These are phyloP conservation scores for Harrya chromipes DNA, from an alignment of 768 basidiomycete genomes.

Conservation along the genomic window DNA sequence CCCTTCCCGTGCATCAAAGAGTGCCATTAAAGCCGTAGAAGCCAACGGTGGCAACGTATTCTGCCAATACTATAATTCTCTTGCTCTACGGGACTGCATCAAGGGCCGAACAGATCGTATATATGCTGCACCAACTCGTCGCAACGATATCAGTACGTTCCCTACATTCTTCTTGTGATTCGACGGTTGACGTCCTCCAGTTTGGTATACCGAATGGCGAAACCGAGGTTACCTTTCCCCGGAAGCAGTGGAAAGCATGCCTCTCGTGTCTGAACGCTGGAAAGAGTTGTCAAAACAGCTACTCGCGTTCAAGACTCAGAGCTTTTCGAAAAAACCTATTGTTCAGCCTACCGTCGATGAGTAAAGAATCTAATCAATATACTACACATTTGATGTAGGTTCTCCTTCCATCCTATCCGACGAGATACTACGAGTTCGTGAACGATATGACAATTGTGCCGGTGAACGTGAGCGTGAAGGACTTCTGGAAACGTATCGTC, in stretches of 20 bases:
- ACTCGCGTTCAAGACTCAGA: slow-evolving; percentile 44
- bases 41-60: slow-evolving; percentile 76
- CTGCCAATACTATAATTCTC: slow-evolving; percentile 88
- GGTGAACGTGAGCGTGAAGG: slow-evolving; percentile 47
- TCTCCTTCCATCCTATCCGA: slow-evolving; percentile 51
- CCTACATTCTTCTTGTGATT: not conserved
- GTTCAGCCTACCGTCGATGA: slow-evolving; percentile 11
- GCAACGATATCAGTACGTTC: slow-evolving; percentile 75
- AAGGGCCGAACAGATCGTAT: slow-evolving; percentile 68
- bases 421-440: slow-evolving; percentile 59
- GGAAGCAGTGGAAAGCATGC: slow-evolving; percentile 53
- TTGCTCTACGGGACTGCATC: slow-evolving; percentile 77
- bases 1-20: slow-evolving; percentile 81
- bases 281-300: slow-evolving; percentile 60
- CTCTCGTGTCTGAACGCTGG: slow-evolving; percentile 71
- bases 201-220: slow-evolving; percentile 72
- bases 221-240: slow-evolving; percentile 77
- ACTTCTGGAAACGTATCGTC: slow-evolving; percentile 64
- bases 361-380: slow-evolving; percentile 15
- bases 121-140: slow-evolving; percentile 79
- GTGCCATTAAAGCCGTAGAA: slow-evolving; percentile 84
- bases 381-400: slow-evolving; percentile 13
- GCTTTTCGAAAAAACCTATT: slow-evolving; percentile 27
- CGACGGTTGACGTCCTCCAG: slow-evolving; percentile 35
- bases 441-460: slow-evolving; percentile 43